Base-by-base conservation (phyloP, 257 asterid genomes). In the Nicotiana knightiana region DNA sequence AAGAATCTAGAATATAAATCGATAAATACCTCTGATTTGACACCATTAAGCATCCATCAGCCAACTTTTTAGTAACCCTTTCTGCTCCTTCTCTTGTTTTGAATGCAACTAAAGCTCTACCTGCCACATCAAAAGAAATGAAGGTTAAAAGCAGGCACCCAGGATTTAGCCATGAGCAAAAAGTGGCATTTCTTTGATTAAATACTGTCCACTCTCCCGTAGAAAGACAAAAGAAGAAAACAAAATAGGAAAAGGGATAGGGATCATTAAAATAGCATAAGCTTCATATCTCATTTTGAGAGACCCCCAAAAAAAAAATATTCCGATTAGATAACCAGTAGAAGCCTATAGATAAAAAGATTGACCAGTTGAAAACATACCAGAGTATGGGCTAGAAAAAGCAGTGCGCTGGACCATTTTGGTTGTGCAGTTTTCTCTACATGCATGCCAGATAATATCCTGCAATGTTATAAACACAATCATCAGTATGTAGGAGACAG, bases 381-480 rank as follows among this genome's bases (percentile, higher is more conserved):
- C 99, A 48, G 89, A 83, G 88, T 86, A 80, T 3, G 93, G 94
- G 85, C 87, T 85, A 83, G 96, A 93, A 67, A 81, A 85, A 43
- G 93, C 91, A 81, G 92, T 91, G 32, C 79, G 91, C 77, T 88
- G 97, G 82, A 93, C 83, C 88, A 92, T 82, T 77, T 84, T 88
- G 26, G 94, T 94, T n/a, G 94, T 84, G 83, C 97, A 91, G 15
- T 53, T 62, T 81, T 89, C 95, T 30, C 78, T 35, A 64, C 94
- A 90, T 43, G 92, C 94, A 83, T 84, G 84, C 92, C 92, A 92
- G 71, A 95, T 79, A 71, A 95, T 92, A 89, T 95, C 98, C 99
- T 95, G 90, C 85, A 83, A 46, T 13, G 78, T 83, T 86, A 33
- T 58, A 84, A 68, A 26, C 28, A 71, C 32, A 32, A 24, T 26